Base-by-base conservation (phyloP, 192 early-diverging fungal genomes). In the Rhizoclosmatium globosum region DNA sequence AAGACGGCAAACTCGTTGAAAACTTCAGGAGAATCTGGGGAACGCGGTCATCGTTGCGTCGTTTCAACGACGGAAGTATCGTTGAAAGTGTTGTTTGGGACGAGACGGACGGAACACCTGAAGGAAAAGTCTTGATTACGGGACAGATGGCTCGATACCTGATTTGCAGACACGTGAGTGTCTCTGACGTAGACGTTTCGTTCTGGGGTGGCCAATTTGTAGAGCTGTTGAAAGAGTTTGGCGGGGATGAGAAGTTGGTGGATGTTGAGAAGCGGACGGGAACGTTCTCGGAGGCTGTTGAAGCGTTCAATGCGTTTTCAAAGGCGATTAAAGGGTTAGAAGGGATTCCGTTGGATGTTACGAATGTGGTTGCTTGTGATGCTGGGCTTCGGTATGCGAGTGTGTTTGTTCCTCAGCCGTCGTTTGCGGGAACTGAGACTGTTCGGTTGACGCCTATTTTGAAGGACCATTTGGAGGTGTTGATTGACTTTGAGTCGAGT, bases 31-130 rank as follows among this genome's bases (percentile, higher is more conserved):
- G 85, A 39, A 85, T 96, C 45, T 99, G 98, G 98, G 98, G 98
- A n/a, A 88, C 85, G 47, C 92, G 91, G 46, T 89, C 95, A 2
- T 96, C 97, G 79, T 81, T 97, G 65, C 92, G 98, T 44, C 92
- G 98, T 17, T 99, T 98, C 90, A 93, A 95, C 79, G 95, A 99
- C 79, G 96, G 95, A 23, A 90, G 90, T 62, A 98, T 99, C 81
- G 70, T 91, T 4, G 93, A 96, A 84, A 94, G 94, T 86, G 93
- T 95, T 3, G 93, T 97, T 0, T 99, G 95, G 91, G 57, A 59
- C 15, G 86, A 87, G 61, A 74, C 71, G 48, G 83, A 79, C 57
- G 83, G 84, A 3, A 83, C 81, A 23, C 73, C 87, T 9, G 94
- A 96, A 68, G 82, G 85, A 23, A 87, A 92, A 2, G 86, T 91